Evolutionary conservation across 2,329 filamentous ascomycete genomes (phyloP).

Genomic region (Aspergillus versicolor): DNA sequence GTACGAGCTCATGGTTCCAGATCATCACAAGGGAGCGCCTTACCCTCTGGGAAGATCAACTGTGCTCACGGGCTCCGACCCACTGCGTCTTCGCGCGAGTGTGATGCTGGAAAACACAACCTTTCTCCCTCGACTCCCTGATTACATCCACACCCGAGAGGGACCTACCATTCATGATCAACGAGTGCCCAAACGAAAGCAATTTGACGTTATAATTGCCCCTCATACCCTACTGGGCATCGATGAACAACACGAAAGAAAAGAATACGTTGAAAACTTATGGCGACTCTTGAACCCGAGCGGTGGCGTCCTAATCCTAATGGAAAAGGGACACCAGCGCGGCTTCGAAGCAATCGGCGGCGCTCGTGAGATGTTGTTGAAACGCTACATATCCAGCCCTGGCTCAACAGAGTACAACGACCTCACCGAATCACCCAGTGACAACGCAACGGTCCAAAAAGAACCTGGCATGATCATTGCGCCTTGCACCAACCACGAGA

Average conservation of each 20-base stretch:
- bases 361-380: slow-evolving; percentile 74
- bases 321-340: slow-evolving; percentile 87
- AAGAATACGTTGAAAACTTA: slow-evolving; percentile 78
- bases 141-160: slow-evolving; percentile 68
- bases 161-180: slow-evolving; percentile 60
- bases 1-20: slow-evolving; percentile 67
- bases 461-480: slow-evolving; percentile 63
- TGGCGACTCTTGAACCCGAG: slow-evolving; percentile 83
- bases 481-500: slow-evolving; percentile 80
- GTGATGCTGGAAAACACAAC: slow-evolving; percentile 81
- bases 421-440: slow-evolving; percentile 31
- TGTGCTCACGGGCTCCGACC: slow-evolving; percentile 73
- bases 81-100: slow-evolving; percentile 72
- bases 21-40: slow-evolving; percentile 39
- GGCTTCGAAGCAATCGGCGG: slow-evolving; percentile 91
- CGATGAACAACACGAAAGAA: slow-evolving; percentile 73
- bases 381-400: slow-evolving; percentile 68
- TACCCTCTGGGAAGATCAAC: slow-evolving; percentile 67
- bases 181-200: slow-evolving; percentile 62
- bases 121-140: slow-evolving; percentile 87
- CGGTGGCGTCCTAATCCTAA: slow-evolving; percentile 79
- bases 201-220: slow-evolving; percentile 86
- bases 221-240: slow-evolving; percentile 78
- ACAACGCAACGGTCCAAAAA: slow-evolving; percentile 40
- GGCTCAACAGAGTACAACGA: slow-evolving; percentile 46